phyloP scores from a whole-genome alignment of 345 rosid genomes.

The Salix exigua region DNA sequence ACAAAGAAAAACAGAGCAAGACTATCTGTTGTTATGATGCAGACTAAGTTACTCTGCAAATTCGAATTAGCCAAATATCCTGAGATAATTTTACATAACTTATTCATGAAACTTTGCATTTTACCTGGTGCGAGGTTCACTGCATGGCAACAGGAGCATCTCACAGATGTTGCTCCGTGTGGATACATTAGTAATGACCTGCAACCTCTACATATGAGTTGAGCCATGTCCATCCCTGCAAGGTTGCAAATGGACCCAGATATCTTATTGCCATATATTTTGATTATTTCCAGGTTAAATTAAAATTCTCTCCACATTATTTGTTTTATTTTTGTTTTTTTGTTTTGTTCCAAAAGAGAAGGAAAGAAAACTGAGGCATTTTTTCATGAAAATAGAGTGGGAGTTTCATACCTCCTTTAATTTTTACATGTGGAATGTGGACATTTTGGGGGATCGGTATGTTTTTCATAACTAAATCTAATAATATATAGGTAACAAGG shows the following conservation, averaged over 20 bases:
- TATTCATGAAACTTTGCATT: neutral
- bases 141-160: slow-evolving; percentile 96
- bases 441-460: neutral
- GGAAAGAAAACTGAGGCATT: neutral
- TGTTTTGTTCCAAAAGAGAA: neutral
- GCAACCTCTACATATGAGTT: slow-evolving; percentile 88
- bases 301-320: neutral
- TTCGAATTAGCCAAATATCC: slow-evolving; percentile 1
- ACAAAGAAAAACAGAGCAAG: neutral
- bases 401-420: neutral
- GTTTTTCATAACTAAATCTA: neutral
- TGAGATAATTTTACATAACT: neutral
- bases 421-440: neutral
- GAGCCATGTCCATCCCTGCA: slow-evolving; percentile 80
- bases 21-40: neutral
- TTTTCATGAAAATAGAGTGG: neutral
- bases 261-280: neutral
- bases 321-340: neutral
- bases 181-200: slow-evolving; percentile 85
- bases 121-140: slow-evolving; percentile 73
- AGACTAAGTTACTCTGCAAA: slow-evolving; percentile 1
- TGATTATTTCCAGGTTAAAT: neutral
- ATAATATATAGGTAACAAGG: neutral
- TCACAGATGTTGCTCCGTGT: slow-evolving; percentile 77
- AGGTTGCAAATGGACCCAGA: slow-evolving; percentile 6